A percentile compares a stretch with the other conserved stretches of the same genome.
Evolutionary conservation across 345 rosid genomes (phyloP).

Genomic region (Eucalyptus polybractea): DNA sequence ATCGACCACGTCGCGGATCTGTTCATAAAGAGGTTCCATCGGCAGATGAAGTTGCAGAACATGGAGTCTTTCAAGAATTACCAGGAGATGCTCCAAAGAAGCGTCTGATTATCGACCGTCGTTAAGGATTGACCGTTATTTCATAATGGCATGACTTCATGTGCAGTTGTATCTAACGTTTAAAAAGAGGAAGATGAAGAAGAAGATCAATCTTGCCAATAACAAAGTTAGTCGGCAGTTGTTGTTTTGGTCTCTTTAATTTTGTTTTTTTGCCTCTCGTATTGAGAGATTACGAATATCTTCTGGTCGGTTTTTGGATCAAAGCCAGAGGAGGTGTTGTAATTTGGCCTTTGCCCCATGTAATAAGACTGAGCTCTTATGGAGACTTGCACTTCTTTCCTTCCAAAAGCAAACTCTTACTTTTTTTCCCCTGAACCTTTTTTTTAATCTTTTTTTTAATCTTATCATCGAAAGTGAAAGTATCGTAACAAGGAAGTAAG

Average conservation of each 20-base stretch:
- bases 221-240: background rate
- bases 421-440: background rate
- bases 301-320: background rate
- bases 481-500: background rate
- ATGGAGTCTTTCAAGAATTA: constrained; percentile 35
- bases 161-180: background rate
- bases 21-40: constrained; percentile 58
- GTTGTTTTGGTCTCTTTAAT: background rate
- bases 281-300: background rate
- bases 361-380: background rate
- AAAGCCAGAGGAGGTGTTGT: background rate
- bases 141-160: background rate
- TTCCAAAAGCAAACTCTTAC: background rate
- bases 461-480: background rate
- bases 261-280: background rate
- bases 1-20: constrained; percentile 70
- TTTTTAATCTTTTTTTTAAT: background rate
- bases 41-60: constrained; percentile 72
- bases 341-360: background rate
- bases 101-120: background rate
- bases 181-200: background rate
- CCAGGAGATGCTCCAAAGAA: constrained; percentile 11
- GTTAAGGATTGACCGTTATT: background rate
- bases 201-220: background rate
- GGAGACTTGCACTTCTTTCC: background rate